Percentiles rank a stretch among this genome's conserved stretches.
Conservation (phyloP, 2,329 filamentous ascomycete species). For the Paracoccidioides lutzii region DNA sequence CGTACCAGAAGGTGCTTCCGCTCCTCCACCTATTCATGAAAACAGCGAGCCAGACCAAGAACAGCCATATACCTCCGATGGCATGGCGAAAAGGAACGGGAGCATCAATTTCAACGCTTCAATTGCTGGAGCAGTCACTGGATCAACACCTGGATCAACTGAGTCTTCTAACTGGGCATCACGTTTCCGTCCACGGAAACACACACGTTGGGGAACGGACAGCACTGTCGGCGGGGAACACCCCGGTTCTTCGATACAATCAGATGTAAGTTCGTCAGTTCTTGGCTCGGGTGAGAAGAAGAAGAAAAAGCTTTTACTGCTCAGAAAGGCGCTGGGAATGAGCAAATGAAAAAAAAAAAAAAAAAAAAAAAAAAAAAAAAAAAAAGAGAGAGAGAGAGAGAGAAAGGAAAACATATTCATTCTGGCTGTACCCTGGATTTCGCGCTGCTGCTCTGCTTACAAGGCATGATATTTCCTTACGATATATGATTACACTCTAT, state of each 20-base stretch:
- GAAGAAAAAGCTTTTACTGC: constrained; percentile 34
- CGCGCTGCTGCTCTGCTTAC: not conserved
- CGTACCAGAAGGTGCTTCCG: not conserved
- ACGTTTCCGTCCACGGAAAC: constrained; percentile 5
- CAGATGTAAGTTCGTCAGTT: constrained; percentile 16
- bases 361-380: no score
- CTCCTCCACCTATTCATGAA: not conserved
- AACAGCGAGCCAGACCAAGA: not conserved
- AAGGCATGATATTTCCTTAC: not conserved
- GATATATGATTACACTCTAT: not conserved
- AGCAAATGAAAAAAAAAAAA: constrained; percentile 15
- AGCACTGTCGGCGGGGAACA: constrained; percentile 1
- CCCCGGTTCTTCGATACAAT: not conserved
- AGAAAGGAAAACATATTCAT: no score
- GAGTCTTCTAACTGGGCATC: constrained; percentile 8
- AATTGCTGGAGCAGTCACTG: not conserved
- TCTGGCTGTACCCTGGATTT: not conserved
- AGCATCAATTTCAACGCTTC: not conserved
- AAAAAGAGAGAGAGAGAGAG: no score
- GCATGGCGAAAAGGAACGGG: constrained; percentile 6
- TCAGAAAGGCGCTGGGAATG: constrained; percentile 34
- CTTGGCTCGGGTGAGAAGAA: constrained; percentile 21
- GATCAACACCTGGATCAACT: not conserved
- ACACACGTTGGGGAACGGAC: constrained; percentile 2
- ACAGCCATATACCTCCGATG: constrained; percentile 11